Evolutionary conservation across 495 filamentous ascomycete genomes (phyloP), one percentile per base, ranked within the genome.

Genomic region (Trichoderma gamsii): DNA sequence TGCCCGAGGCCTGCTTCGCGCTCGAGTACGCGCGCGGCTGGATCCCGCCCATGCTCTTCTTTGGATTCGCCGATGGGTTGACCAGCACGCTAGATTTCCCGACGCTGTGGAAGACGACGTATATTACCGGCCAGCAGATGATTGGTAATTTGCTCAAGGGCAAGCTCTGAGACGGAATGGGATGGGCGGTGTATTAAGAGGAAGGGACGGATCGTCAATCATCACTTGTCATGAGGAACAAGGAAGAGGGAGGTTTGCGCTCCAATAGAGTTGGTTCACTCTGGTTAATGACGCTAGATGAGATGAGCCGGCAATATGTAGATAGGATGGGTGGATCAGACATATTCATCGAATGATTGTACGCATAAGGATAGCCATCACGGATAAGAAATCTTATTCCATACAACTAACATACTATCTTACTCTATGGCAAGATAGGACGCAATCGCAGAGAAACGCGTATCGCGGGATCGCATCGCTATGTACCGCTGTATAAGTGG

Each of bases 41-140:
- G 90, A 93, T 96, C 77, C 92, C 92, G 66, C 89, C 88, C 69
- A 95, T 96, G 92, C 80, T 96, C 35, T 87, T 88, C 77, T 95
- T 96, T 78, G 92, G 92, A 21, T 93, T 88, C 74, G 89, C 91
- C 70, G 92, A 95, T 81, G 87, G 84, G 68, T 82, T 94, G 69
- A 85, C 82, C 64, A 90, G 86, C 74, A 93, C 89, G 7, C 81
- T 93, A 66, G 91, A 95, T 74, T 82, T 93, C 76, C 85, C 83
- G 6, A 94, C 91, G 27, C 76, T 96, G 70, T 94, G 90, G 89
- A 85, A 86, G 69, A 96, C 89, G 21, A 83, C 84, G 35, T 82
- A 79, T 70, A 79, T 92, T 59, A 96, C 91, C 1, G 90, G 75
- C 9, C 78, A 86, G 41, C 86, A 92, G 81, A 94, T 93, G 85